phyloP scores from a whole-genome alignment of 2,329 filamentous ascomycete genomes.

The Daldinia sp. region DNA sequence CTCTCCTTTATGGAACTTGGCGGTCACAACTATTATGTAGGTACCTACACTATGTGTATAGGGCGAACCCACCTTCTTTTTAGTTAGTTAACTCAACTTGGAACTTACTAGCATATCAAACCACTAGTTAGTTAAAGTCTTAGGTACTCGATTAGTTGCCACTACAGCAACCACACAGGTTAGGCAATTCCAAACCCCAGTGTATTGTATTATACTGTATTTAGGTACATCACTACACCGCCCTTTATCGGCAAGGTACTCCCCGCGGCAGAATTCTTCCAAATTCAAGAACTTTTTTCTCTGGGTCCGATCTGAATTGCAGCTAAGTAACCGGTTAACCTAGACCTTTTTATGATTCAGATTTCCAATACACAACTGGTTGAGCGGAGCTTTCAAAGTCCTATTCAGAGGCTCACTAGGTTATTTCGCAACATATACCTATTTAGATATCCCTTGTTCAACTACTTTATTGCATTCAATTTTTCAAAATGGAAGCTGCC shows the following conservation, averaged over 20 bases:
- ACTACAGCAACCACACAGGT: background rate
- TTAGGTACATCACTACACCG: constrained; percentile 14
- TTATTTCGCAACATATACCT: background rate
- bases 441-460: background rate
- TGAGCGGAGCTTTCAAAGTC: background rate
- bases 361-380: background rate
- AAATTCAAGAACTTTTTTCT: constrained; percentile 7
- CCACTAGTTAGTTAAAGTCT: no score
- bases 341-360: background rate
- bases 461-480: background rate
- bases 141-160: background rate
- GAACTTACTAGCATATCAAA: no score
- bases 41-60: background rate
- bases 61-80: background rate
- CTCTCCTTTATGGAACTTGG: background rate
- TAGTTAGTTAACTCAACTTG: background rate
- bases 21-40: background rate
- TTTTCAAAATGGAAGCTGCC: constrained; percentile 33
- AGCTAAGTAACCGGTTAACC: background rate
- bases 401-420: background rate
- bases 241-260: constrained; percentile 11
- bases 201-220: no score
- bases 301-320: background rate
- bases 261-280: constrained; percentile 33
- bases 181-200: background rate